Evolutionary conservation across 163 green algal genomes (phyloP), one percentile per base, ranked within the genome.

Genomic region (Volvox carteri): DNA sequence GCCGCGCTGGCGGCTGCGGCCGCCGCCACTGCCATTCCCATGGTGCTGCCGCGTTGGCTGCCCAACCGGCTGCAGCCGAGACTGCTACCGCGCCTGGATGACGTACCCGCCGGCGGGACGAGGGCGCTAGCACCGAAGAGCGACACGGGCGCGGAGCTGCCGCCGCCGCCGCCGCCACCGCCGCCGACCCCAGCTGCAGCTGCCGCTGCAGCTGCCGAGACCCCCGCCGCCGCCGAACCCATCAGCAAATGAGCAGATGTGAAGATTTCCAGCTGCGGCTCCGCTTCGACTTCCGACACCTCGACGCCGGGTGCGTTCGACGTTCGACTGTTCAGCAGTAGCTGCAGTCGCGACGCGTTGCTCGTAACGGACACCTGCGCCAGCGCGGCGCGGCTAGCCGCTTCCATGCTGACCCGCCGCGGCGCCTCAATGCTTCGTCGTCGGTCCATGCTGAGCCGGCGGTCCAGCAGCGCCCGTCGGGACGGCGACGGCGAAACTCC

Each of bases 311-410:
- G 16, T 28, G 33, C 1, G 21, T 41, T 21, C 2, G 78, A 86
- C 11, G n/a, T 6, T 11, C 78, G 58, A 44, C 58, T 77, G 28
- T 33, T 46, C 2, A 86, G 41, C 56, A 86, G n/a, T 11, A 86
- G 58, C n/a, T 76, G 58, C 58, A 86, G 58, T 28, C 78, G 58
- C 6, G 78, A 86, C 33, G 78, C 42, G 39, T 86, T 76, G 41
- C 58, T 77, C 18, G 78, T 86, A 4, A 86, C 78, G 3, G 78
- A 86, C 25, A 86, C 78, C 58, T 86, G 78, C 58, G 56, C 78
- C 11, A 77, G n/a, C 28, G 58, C 50, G n/a, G 41, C 54, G 9
- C 77, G 77, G 25, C 23, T 80, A 33, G 75, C 50, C 12, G 75
- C 75, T 4, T 84, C 75, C 23, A 19, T 46, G n/a, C 75, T 84